Evolutionary conservation across 129 eudicot species (phyloP), one percentile per base, ranked within the genome.

Genomic region (Smallanthus sonchifolius): DNA sequence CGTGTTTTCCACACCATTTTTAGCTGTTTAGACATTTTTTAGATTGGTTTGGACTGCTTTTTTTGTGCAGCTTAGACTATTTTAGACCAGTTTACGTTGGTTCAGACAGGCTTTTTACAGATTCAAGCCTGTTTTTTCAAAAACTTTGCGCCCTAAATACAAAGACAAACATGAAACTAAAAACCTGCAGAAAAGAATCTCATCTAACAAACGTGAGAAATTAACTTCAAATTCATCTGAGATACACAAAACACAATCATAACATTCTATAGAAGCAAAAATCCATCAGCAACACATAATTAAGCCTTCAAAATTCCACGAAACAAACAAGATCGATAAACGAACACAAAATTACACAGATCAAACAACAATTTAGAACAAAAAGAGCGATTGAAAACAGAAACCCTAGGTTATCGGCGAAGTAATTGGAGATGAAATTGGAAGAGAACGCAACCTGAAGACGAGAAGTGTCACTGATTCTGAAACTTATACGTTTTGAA

Each of bases 331-430:
- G 30, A 65, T 63, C 34, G 57, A 49, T 0, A 67, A 52, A 4
- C 8, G 19, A 73, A 54, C 17, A 17, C 17, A 70, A 1, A 32
- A 48, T 10, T 43, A 39, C 69, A 9, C 47, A 55, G 5, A 52
- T 67, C 74, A 15, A 54, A 16, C 35, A 55, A 16, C 66, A n/a
- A 24, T 28, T 8, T 14, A 42, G 48, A 76, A 65, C 8, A 61
- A 69, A 56, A 17, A 11, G 11, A 34, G 10, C 44, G 10, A 61
- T 43, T 5, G 36, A 74, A 72, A 75, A 19, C 62, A 68, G 64
- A 77, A 77, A 77, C 76, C 81, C 81, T 77, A 77, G 66, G 20
- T 51, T 11, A 28, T 30, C 39, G 30, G 55, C 66, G 28, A 65
- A 63, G 40, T 62, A 49, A 75, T 64, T 28, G 20, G 14, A 10